Conservation (phyloP, 768 basidiomycete species). For the Solioccasus polychromus region DNA sequence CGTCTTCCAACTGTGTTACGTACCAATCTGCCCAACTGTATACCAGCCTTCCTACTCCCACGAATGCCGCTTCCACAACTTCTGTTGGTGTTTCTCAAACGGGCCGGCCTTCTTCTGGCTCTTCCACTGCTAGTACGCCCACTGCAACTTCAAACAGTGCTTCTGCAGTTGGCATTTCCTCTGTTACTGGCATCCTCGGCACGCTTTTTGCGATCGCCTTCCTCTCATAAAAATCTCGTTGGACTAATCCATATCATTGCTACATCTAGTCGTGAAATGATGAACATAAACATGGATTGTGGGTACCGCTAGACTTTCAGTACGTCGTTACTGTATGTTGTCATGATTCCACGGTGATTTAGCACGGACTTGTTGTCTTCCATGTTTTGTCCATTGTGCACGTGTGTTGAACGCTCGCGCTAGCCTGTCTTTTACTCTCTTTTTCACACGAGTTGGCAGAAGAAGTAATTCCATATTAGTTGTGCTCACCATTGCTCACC, state of each 20-base stretch:
- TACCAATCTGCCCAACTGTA: constrained; percentile 37
- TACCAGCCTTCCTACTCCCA: constrained; percentile 19
- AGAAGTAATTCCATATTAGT: too few species aligned
- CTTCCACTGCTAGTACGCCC: constrained; percentile 14
- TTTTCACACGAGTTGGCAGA: too few species aligned
- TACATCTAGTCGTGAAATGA: constrained; percentile 2
- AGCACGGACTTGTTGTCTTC: constrained; percentile 9
- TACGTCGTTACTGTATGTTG: not conserved
- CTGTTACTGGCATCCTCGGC: constrained; percentile 33
- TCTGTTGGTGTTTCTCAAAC: constrained; percentile 9
- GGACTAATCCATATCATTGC: not conserved
- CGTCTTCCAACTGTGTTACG: constrained; percentile 45
- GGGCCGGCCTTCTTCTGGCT: constrained; percentile 9
- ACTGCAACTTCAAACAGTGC: constrained; percentile 21
- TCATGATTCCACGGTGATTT: constrained; percentile 5
- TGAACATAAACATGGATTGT: constrained; percentile 1
- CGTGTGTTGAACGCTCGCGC: constrained; percentile 26
- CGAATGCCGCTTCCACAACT: not conserved
- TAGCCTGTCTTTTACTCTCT: constrained; percentile 17
- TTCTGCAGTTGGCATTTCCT: constrained; percentile 28
- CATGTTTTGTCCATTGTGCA: constrained; percentile 4
- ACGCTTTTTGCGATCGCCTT: constrained; percentile 36
- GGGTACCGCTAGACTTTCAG: not conserved
- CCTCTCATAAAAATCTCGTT: constrained; percentile 31
- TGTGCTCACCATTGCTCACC: too few species aligned